These are phyloP conservation scores for Mortierella hygrophila DNA, from an alignment of 192 early-diverging fungal genomes.

Conservation along the genomic window DNA sequence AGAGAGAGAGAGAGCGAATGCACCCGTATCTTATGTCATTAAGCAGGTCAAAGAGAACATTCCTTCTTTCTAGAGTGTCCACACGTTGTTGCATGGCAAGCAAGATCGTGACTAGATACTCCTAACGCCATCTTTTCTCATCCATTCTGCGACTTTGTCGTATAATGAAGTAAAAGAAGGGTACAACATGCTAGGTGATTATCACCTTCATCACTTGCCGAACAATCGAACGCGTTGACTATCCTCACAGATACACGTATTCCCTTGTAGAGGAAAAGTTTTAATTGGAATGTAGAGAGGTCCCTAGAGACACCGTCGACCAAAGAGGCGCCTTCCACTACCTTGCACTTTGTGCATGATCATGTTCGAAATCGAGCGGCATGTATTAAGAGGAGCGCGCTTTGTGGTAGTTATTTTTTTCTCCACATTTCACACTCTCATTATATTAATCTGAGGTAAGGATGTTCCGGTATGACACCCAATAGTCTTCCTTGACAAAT, in stretches of 20 bases:
- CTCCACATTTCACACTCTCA: neutral
- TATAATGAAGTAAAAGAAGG: too few relatives aligned
- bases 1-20: neutral
- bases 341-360: too few relatives aligned
- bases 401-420: neutral
- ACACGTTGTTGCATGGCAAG: too few relatives aligned
- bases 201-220: too few relatives aligned
- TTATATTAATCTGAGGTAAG: neutral
- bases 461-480: neutral
- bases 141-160: too few relatives aligned
- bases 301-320: neutral
- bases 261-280: neutral
- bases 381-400: neutral
- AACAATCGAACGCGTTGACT: neutral
- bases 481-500: neutral
- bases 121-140: too few relatives aligned
- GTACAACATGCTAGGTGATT: too few relatives aligned
- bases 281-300: neutral
- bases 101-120: too few relatives aligned
- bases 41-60: neutral
- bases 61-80: too few relatives aligned
- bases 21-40: neutral
- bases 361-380: neutral
- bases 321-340: neutral
- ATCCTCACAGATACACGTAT: neutral